These are phyloP conservation scores for Thelephora ganbajun DNA, from an alignment of 768 basidiomycete genomes.

Conservation along the genomic window DNA sequence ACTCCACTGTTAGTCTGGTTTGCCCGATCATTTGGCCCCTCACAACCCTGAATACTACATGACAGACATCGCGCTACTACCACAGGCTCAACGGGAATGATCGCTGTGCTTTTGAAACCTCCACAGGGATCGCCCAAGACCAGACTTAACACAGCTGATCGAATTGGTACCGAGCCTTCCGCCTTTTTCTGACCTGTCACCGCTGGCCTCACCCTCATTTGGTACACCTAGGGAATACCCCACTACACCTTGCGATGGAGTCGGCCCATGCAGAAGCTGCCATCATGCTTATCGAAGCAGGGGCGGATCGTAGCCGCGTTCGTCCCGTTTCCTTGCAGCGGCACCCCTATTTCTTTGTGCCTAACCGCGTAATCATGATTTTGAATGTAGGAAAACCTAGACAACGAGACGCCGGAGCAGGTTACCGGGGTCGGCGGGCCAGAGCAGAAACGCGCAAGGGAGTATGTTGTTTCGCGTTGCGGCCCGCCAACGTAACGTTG, in stretches of 20 bases:
- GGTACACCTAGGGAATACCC: conserved; percentile 66
- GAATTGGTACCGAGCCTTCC: no score
- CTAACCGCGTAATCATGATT: conserved; percentile 1
- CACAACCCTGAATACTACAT: no score
- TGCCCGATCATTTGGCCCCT: no score
- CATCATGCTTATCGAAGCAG: conserved; percentile 84
- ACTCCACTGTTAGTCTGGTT: conserved; percentile 55
- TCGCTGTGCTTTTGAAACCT: conserved; percentile 73
- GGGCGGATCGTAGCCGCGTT: conserved; percentile 84
- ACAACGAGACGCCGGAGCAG: conserved; percentile 78
- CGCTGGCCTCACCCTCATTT: not conserved
- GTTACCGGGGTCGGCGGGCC: conserved; percentile 81
- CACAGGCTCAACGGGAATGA: conserved; percentile 84
- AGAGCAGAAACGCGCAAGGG: conserved; percentile 71
- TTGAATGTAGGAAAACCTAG: conserved; percentile 54
- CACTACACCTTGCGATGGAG: conserved; percentile 94
- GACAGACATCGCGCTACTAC: conserved; percentile 89
- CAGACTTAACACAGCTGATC: conserved; percentile 76
- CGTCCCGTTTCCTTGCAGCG: conserved; percentile 17
- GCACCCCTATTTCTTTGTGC: conserved; percentile 5
- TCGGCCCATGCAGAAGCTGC: conserved; percentile 89
- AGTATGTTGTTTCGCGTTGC: conserved; percentile 64
- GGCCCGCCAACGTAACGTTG: conserved; percentile 30
- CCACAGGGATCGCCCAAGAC: conserved; percentile 65
- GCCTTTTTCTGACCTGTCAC: conserved; percentile 2